Base-by-base conservation (phyloP, 495 filamentous ascomycete species). In the Talaromyces adpressus region DNA sequence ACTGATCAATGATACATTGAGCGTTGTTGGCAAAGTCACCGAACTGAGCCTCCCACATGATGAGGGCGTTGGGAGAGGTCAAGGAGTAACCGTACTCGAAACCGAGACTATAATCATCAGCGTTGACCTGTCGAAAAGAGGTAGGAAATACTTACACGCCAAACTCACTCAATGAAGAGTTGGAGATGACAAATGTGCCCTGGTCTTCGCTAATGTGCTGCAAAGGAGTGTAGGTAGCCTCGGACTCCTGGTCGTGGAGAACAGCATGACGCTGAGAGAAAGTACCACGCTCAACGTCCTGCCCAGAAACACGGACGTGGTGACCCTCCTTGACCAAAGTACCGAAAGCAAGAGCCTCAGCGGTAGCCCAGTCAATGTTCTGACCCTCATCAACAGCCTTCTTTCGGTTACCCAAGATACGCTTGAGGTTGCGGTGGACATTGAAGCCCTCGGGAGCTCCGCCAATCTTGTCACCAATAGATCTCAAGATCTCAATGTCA, bases 21-120 rank as follows among this genome's bases (percentile, higher is more conserved):
- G 93, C 91, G 76, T 97, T 98, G 85, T 98, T 98, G 81, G 93
- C 94, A 67, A 98, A 98, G 77, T 98, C 94, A 80, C 94, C 94
- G 74, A 98, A 98, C 79, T 98, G 94, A 34, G 94, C 94, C 77
- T 98, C 94, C 94, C 94, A 98, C 85, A 98, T 93, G 64, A 98
- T 92, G 30, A 98, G 85, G 47, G 93, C 94, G 73, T 96, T 93
- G 45, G 94, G 94, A 52, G 95, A 97, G 62, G 91, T 95, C 54
- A 98, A 78, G 8, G 95, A 98, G 81, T 98, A 98, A 69, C 94
- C 94, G 70, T 98, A 98, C 75, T 98, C 94, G 73, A 98, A 98
- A 63, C 94, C 94, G 67, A 98, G 90, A 69, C 84, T 85, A 66
- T 9, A 61, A 65, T 23, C 39, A 63, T 78, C 69, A 77, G 74